Conservation (phyloP, 495 filamentous ascomycete genomes). For the Xylaria sp. region DNA sequence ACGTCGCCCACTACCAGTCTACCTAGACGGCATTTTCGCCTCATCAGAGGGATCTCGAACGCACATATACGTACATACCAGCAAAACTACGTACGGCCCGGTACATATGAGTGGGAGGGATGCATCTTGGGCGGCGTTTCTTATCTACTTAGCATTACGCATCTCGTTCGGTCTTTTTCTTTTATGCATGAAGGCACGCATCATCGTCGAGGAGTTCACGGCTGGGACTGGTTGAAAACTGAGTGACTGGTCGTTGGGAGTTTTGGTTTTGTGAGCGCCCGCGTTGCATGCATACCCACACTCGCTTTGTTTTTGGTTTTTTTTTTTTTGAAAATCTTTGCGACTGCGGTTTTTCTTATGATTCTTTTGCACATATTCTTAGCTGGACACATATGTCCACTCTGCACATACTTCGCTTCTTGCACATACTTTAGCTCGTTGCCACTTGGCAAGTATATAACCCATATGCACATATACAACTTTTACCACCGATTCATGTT, state of each 20-base stretch:
- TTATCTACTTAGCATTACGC: background rate
- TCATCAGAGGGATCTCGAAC: conserved; percentile 1
- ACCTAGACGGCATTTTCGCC: conserved; percentile 1
- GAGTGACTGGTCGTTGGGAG: background rate
- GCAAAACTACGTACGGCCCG: background rate
- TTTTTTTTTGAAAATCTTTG: too few relatives aligned
- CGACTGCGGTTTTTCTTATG: background rate
- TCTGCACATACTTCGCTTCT: conserved; percentile 32
- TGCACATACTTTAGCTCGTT: conserved; percentile 31
- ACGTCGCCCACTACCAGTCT: conserved; percentile 50
- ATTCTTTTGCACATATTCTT: conserved; percentile 11
- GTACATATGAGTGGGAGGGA: conserved; percentile 4
- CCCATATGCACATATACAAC: background rate
- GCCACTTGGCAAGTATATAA: conserved; percentile 1
- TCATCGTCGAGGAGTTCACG: background rate
- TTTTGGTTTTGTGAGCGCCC: conserved; percentile 18
- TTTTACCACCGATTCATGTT: too few relatives aligned
- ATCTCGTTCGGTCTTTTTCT: background rate
- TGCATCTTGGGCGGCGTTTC: conserved; percentile 9
- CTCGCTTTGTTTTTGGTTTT: conserved; percentile 9
- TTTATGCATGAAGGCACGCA: conserved; percentile 19
- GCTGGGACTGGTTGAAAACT: background rate
- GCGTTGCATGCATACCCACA: conserved; percentile 19
- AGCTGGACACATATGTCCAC: conserved; percentile 14
- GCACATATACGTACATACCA: background rate